A percentile compares a stretch with the other conserved stretches of the same genome.
Evolutionary conservation across 73 alveolate genomes (phyloP).

Genomic region (Paramecium tetraurelia): DNA sequence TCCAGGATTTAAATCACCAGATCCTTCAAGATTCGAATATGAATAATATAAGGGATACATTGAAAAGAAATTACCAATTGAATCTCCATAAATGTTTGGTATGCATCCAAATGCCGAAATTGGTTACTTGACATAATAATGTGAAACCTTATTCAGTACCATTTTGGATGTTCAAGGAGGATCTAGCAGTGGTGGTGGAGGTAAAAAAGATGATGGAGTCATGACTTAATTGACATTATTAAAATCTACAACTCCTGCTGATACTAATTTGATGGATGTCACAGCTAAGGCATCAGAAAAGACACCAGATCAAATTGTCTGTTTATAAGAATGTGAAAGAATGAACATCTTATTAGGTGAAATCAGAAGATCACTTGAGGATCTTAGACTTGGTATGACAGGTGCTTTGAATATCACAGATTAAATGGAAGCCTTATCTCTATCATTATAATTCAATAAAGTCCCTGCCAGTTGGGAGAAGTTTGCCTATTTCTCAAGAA

Average conservation of each 20-base stretch:
- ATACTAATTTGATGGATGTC: slow-evolving; percentile 78
- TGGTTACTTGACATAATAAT: slow-evolving; percentile 92
- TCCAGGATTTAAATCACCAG: slow-evolving; percentile 99
- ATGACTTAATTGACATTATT: slow-evolving; percentile 81
- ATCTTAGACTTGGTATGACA: slow-evolving; percentile 98
- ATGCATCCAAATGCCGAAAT: slow-evolving; percentile 99
- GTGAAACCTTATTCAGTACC: slow-evolving; percentile 88
- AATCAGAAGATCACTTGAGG: slow-evolving; percentile 92
- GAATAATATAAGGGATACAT: slow-evolving; percentile 85
- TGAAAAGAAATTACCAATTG: slow-evolving; percentile 94
- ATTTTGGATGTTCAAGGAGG: slow-evolving; percentile 65
- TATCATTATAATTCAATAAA: slow-evolving; percentile 84
- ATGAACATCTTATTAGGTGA: slow-evolving; percentile 92
- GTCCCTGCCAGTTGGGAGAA: slow-evolving; percentile 98
- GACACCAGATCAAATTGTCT: slow-evolving; percentile 96
- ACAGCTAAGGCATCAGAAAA: slow-evolving; percentile 76
- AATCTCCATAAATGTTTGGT: slow-evolving; percentile 97
- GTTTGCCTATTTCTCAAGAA: slow-evolving; percentile 97
- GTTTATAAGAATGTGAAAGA: slow-evolving; percentile 98
- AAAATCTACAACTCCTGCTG: slow-evolving; percentile 89
- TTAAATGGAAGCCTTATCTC: slow-evolving; percentile 69
- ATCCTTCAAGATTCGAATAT: slow-evolving; percentile 90
- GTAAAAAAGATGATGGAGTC: slow-evolving; percentile 34
- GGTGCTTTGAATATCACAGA: slow-evolving; percentile 99
- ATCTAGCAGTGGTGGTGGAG: slow-evolving; percentile 59